Percentiles rank a stretch among this genome's conserved stretches.
phyloP scores from a whole-genome alignment of 805 yeast species.

The Candida coquimbonensis region DNA sequence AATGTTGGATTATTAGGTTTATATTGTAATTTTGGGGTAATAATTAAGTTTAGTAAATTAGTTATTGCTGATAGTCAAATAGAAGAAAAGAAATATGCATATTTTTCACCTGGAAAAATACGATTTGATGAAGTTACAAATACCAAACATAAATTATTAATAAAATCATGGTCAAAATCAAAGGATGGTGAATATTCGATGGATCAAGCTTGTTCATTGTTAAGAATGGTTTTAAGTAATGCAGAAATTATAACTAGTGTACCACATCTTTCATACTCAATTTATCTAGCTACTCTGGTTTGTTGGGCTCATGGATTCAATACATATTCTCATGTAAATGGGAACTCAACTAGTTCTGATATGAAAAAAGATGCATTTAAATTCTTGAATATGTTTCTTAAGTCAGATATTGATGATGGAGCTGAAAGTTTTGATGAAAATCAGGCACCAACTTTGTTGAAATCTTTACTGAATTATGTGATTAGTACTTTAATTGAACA shows the following conservation, averaged over 20 bases:
- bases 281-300: constrained; percentile 13
- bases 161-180: constrained; percentile 23
- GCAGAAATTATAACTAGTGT: constrained; percentile 17
- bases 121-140: constrained; percentile 12
- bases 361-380: neutral
- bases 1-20: constrained; percentile 23
- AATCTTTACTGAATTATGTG: neutral
- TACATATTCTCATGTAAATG: neutral
- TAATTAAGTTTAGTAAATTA: constrained; percentile 11
- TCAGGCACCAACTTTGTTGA: neutral
- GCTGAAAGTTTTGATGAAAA: neutral
- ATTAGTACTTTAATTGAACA: neutral
- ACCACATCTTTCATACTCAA: constrained; percentile 21
- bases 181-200: constrained; percentile 22
- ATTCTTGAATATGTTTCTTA: neutral
- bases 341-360: neutral
- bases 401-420: neutral
- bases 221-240: constrained; percentile 21
- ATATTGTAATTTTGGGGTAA: constrained; percentile 20
- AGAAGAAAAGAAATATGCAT: neutral
- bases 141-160: constrained; percentile 10
- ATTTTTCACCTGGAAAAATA: constrained; percentile 1
- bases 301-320: constrained; percentile 15
- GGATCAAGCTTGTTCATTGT: constrained; percentile 23
- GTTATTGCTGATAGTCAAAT: neutral